A percentile compares a stretch with the other conserved stretches of the same genome.
These are phyloP conservation scores for Candida awuae DNA, from an alignment of 805 yeast species.

Conservation along the genomic window DNA sequence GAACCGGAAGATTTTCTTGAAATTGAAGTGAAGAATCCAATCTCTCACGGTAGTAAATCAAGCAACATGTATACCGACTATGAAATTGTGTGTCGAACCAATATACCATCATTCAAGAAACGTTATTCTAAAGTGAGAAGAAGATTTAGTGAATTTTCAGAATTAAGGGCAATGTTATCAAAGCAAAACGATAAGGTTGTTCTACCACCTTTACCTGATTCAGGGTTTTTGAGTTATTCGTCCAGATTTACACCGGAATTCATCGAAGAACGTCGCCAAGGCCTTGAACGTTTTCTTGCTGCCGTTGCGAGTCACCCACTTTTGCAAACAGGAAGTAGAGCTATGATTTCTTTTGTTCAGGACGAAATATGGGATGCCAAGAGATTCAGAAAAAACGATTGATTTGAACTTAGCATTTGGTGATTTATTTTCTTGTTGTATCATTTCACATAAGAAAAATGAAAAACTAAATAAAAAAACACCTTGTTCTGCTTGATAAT, in stretches of 20 bases:
- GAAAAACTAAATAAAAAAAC: no score
- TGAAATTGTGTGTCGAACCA: slow-evolving; percentile 82
- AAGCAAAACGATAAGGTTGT: slow-evolving; percentile 72
- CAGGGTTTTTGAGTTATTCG: slow-evolving; percentile 44
- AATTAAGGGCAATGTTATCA: slow-evolving; percentile 64
- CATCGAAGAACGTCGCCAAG: slow-evolving; percentile 76
- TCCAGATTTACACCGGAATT: slow-evolving; percentile 75
- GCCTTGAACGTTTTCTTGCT: slow-evolving; percentile 69
- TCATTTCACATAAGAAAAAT: no score
- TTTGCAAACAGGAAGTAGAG: slow-evolving; percentile 77
- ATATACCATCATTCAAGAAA: slow-evolving; percentile 77
- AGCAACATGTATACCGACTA: slow-evolving; percentile 76
- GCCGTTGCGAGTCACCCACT: slow-evolving; percentile 90
- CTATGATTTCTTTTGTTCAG: slow-evolving; percentile 76
- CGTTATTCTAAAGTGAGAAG: slow-evolving; percentile 65
- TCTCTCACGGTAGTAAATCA: slow-evolving; percentile 58
- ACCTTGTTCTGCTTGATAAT: no score
- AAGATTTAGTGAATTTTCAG: slow-evolving; percentile 84
- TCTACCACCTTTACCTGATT: slow-evolving; percentile 89
- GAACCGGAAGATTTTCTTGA: slow-evolving; percentile 93
- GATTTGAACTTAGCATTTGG: no score
- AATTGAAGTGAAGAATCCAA: slow-evolving; percentile 77
- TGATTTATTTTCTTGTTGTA: no score
- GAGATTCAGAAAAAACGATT: no score
- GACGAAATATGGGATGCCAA: slow-evolving; percentile 68